Conservation (phyloP, 768 basidiomycete species). For the Tricholoma terreum region DNA sequence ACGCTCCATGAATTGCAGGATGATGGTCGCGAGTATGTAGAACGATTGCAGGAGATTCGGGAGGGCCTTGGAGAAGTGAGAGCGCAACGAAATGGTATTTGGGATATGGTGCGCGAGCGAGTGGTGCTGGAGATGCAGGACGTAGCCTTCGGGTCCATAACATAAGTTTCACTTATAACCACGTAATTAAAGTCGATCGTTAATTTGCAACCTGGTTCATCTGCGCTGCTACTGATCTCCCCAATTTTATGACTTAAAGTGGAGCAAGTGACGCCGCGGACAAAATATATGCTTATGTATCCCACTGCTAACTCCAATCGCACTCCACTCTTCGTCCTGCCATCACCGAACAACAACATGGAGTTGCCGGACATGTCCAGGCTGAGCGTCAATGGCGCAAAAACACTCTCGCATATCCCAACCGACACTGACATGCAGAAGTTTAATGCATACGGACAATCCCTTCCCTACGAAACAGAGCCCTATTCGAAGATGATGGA, state of each 20-base stretch:
- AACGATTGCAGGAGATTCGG: slow-evolving; percentile 79
- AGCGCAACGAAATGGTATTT: slow-evolving; percentile 68
- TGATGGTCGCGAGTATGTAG: slow-evolving; percentile 83
- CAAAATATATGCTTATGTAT: not conserved
- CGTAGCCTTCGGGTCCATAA: slow-evolving; percentile 42
- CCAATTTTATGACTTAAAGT: not conserved
- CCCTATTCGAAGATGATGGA: slow-evolving; percentile 71
- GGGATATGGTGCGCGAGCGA: slow-evolving; percentile 72
- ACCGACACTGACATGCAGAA: slow-evolving; percentile 45
- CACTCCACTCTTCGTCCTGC: not conserved
- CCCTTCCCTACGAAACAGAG: slow-evolving; percentile 77
- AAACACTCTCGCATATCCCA: slow-evolving; percentile 11
- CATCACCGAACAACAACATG: slow-evolving; percentile 22
- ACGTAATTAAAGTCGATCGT: not conserved
- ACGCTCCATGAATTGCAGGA: slow-evolving; percentile 79
- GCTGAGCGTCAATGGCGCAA: slow-evolving; percentile 40
- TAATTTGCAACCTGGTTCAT: not conserved
- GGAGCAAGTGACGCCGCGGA: not conserved
- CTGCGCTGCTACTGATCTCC: not conserved
- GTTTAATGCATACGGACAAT: slow-evolving; percentile 57
- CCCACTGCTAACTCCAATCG: not conserved
- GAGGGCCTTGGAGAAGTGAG: slow-evolving; percentile 76
- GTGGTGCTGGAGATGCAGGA: slow-evolving; percentile 76
- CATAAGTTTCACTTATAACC: slow-evolving; percentile 6
- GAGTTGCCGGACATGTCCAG: slow-evolving; percentile 47